Evolutionary conservation across 768 basidiomycete species (phyloP).

Genomic region (Chalciporus pseudorubinellus): DNA sequence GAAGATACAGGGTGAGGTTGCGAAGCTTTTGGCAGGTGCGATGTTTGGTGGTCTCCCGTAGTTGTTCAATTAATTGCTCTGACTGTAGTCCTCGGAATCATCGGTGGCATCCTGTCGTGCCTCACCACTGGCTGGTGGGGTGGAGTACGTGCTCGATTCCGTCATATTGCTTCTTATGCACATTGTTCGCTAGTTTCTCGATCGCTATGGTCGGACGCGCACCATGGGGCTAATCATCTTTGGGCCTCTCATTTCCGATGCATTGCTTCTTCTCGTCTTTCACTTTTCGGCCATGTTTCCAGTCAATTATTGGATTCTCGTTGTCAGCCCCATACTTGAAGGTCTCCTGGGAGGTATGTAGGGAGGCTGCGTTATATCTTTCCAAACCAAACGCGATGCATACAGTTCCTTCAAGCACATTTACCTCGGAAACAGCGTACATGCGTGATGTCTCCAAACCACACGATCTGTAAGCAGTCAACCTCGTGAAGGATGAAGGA

Average conservation of each 20-base stretch:
- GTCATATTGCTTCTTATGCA: neutral
- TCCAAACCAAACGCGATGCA: neutral
- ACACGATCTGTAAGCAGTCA: neutral
- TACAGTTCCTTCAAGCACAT: neutral
- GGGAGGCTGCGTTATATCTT: neutral
- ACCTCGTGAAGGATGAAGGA: no score
- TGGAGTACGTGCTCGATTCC: neutral
- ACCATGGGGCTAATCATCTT: slow-evolving; percentile 1
- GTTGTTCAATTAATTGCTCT: neutral
- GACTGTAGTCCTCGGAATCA: neutral
- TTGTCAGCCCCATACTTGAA: neutral
- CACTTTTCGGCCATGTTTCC: neutral
- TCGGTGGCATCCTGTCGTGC: slow-evolving; percentile 4
- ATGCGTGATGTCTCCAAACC: slow-evolving; percentile 1
- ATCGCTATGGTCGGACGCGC: neutral
- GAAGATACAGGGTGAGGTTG: neutral
- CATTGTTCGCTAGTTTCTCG: neutral
- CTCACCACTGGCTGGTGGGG: slow-evolving; percentile 4
- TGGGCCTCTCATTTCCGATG: slow-evolving; percentile 1
- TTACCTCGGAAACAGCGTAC: slow-evolving; percentile 1
- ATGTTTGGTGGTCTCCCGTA: neutral
- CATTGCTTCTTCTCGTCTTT: neutral
- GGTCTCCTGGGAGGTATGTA: neutral
- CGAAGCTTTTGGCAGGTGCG: neutral
- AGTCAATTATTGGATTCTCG: slow-evolving; percentile 1